Conservation (phyloP, 2,329 filamentous ascomycete species). For the Colletotrichum scovillei region DNA sequence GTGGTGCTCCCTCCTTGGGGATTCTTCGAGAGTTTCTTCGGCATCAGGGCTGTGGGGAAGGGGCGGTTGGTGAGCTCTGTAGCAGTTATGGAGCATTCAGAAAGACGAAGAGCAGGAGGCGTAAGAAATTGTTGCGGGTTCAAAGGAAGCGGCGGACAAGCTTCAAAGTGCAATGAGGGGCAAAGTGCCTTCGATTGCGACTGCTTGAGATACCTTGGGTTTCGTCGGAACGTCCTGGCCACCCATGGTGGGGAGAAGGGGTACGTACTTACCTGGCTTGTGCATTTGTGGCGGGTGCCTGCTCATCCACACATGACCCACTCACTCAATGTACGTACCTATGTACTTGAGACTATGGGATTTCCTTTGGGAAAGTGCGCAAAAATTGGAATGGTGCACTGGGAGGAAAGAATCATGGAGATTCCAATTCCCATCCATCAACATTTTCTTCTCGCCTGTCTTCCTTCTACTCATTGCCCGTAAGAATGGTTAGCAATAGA, state of each 20-base stretch:
- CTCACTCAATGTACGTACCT: not conserved
- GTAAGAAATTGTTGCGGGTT: not conserved
- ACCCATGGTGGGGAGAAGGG: not conserved
- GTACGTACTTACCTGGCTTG: not conserved
- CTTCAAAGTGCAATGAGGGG: not conserved
- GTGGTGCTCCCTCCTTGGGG: conserved; percentile 38
- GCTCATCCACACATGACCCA: not conserved
- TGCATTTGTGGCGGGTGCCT: not conserved
- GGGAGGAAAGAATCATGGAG: not conserved
- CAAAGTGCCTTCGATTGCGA: not conserved
- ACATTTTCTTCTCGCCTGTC: not conserved
- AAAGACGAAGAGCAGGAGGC: not conserved
- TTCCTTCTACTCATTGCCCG: not conserved
- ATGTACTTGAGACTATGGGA: too few species aligned
- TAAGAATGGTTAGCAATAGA: not conserved
- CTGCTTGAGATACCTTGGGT: not conserved
- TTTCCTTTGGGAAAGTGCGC: not conserved
- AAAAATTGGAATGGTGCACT: not conserved
- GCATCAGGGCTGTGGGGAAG: conserved; percentile 39
- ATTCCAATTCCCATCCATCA: not conserved
- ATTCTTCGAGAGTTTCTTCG: conserved; percentile 46
- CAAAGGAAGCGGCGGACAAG: not conserved
- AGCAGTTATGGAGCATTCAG: not conserved
- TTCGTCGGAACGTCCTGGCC: conserved; percentile 9
- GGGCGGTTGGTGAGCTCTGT: not conserved